Evolutionary conservation across 75 land plant genomes (phyloP).

Genomic region (Cunninghamia lanceolata): DNA sequence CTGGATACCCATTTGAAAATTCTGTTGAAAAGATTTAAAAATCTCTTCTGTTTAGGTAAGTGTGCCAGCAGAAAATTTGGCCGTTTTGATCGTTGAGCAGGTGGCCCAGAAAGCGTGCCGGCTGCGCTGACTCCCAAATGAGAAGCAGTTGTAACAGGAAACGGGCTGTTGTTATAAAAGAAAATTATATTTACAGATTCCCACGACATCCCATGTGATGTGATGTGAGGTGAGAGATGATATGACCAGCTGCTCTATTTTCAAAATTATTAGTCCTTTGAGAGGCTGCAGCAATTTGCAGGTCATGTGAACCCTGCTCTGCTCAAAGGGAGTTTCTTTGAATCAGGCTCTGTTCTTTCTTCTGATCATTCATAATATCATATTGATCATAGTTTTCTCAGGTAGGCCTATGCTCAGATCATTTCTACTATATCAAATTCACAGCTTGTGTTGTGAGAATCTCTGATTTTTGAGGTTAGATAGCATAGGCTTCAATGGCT

Average conservation of each 20-base stretch:
- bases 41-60: background rate
- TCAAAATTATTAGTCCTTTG: background rate
- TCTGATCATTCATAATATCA: background rate
- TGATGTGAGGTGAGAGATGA: background rate
- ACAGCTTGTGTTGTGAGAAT: too few relatives aligned
- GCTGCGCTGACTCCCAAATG: background rate
- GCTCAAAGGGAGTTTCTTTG: background rate
- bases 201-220: conserved; percentile 6
- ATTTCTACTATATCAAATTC: background rate
- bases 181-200: background rate
- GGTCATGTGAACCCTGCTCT: background rate
- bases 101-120: background rate
- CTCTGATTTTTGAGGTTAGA: too few relatives aligned
- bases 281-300: background rate
- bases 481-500: too few relatives aligned
- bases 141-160: background rate
- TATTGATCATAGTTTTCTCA: background rate
- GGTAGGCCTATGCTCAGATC: background rate
- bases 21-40: too few relatives aligned
- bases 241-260: background rate
- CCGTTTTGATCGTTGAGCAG: background rate
- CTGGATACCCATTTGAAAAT: too few relatives aligned
- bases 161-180: background rate
- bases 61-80: background rate
- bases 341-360: background rate